Percentiles rank a stretch among this genome's conserved stretches.
These are phyloP conservation scores for Coniochaeta ligniaria DNA, from an alignment of 2,329 filamentous ascomycete genomes.

Conservation along the genomic window DNA sequence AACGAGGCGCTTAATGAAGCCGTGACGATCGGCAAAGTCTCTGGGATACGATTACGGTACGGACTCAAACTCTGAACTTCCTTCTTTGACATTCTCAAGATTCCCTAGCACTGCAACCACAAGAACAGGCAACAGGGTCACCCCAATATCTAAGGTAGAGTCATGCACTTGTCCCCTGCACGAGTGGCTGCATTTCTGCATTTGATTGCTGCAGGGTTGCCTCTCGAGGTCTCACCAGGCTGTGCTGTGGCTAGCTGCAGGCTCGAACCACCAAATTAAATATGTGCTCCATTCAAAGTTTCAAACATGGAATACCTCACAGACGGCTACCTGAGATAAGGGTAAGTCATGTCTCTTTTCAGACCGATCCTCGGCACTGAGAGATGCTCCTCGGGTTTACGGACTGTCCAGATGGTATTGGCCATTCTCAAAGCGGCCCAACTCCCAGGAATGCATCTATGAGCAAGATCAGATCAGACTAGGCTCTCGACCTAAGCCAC, in stretches of 20 bases:
- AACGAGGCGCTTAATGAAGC: neutral
- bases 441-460: too few species aligned
- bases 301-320: neutral
- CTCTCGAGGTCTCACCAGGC: constrained; percentile 5
- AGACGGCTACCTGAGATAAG: neutral
- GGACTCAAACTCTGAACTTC: neutral
- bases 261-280: neutral
- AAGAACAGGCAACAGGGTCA: neutral
- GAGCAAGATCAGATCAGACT: too few species aligned
- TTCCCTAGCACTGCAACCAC: neutral
- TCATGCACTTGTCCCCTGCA: neutral
- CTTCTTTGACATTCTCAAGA: neutral
- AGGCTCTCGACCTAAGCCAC: too few species aligned
- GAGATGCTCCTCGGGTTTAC: neutral
- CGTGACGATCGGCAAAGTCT: neutral
- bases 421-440: too few species aligned
- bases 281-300: neutral
- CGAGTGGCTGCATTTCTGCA: neutral
- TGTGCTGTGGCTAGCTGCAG: constrained; percentile 2
- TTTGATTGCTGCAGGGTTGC: constrained; percentile 4
- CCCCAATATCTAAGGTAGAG: neutral
- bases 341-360: neutral
- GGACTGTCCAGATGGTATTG: neutral
- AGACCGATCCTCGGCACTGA: neutral
- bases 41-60: neutral